Evolutionary conservation across 2,329 filamentous ascomycete genomes (phyloP), one percentile per base, ranked within the genome.

Genomic region (Botryotinia convoluta): DNA sequence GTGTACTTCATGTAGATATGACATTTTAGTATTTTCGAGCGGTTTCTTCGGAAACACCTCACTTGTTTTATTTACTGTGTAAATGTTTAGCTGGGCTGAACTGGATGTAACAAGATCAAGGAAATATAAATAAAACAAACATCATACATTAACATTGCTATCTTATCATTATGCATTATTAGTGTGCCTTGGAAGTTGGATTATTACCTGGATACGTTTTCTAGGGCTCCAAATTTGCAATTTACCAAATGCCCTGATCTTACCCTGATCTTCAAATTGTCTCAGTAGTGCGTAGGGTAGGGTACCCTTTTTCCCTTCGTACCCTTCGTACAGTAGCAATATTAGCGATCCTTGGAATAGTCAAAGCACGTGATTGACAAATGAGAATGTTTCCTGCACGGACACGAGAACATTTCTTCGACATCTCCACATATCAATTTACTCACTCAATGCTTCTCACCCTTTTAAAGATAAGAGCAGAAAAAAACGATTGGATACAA

Each of bases 1-100:
- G 65, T 57, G 48, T 57, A 68, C 35, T 57, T 42, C 35, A 54
- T 54, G 48, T 68, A 32, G 35, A 57, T 57, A 54, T 54, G 64
- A 5, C 26, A 68, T 39, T n/a, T 51, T 39, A 32, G 48, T 20
- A 42, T 42, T 22, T 42, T 29, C 12, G 16, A 57, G 45, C 35
- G 64, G n/a, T 67, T 54, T 54, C 45, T 68, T 54, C 32, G 35
- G 16, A 45, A 35, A 68, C 14, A 26, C 37, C 48, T 68, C 37
- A 26, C 18, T 44, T 57, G n/a, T 57, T 68, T 57, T 22, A 68
- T 44, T 42, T 57, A 42, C 65, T 8, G 16, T 57, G 65, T 68
- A 42, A 57, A 68, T 44, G 57, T 57, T 57, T 42, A 57, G 35
- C 48, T 68, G 48, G 65, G 29, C 48, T 42, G 35, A 57, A 54